Evolutionary conservation across 2,329 filamentous ascomycete species (phyloP).

Genomic region (Scedosporium boydii): DNA sequence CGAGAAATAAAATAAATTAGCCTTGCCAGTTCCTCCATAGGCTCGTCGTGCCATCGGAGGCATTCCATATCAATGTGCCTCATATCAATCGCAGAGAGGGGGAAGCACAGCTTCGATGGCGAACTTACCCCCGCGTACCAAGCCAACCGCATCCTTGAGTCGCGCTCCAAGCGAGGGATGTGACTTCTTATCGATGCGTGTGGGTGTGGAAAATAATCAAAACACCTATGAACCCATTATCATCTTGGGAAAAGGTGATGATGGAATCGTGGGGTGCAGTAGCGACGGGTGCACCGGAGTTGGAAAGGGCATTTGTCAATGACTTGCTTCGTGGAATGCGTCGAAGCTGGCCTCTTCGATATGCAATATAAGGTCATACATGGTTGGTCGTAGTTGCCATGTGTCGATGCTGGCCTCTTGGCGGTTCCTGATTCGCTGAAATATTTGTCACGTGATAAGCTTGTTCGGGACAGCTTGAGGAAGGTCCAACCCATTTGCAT

Average conservation of each 20-base stretch:
- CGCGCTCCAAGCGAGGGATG: neutral
- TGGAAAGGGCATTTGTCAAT: neutral
- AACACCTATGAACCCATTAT: slow-evolving; percentile 5
- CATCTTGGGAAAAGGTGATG: neutral
- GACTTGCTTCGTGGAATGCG: neutral
- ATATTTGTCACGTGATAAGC: neutral
- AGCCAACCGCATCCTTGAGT: slow-evolving; percentile 39
- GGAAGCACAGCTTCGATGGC: neutral
- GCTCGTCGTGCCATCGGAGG: neutral
- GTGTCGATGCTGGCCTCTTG: slow-evolving; percentile 1
- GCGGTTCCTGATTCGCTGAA: neutral
- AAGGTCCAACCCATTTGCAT: neutral
- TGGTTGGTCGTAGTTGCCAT: slow-evolving; percentile 2
- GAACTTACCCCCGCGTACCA: slow-evolving; percentile 52
- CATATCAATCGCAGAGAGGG: neutral
- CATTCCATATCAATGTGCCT: neutral
- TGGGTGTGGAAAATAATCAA: neutral
- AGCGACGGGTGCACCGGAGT: neutral
- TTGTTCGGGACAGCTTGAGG: neutral
- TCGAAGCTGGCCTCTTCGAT: neutral
- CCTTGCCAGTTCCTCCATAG: neutral
- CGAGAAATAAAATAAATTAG: neutral
- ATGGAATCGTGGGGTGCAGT: neutral
- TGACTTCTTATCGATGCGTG: neutral
- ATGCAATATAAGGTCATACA: neutral